phyloP scores from a whole-genome alignment of 768 basidiomycete species.

The Gelatoporia subvermispora region DNA sequence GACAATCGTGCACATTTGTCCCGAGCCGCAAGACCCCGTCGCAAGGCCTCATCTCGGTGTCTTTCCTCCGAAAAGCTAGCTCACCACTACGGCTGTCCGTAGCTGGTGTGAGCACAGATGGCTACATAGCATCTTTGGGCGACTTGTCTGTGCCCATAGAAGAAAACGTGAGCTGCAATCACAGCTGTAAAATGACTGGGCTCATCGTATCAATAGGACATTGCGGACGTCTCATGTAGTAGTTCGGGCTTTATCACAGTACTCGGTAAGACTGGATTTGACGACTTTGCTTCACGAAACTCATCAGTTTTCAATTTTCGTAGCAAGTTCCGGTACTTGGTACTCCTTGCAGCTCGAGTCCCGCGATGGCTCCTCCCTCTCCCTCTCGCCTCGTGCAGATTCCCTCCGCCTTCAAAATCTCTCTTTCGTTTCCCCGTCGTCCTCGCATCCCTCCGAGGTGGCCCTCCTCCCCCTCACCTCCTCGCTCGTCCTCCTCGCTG shows the following conservation, averaged over 20 bases:
- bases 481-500: slow-evolving; percentile 26
- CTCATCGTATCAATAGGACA: slow-evolving; percentile 11
- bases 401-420: slow-evolving; percentile 16
- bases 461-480: slow-evolving; percentile 24
- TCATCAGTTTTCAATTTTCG: neutral
- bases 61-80: slow-evolving; percentile 3
- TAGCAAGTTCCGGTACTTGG: slow-evolving; percentile 19
- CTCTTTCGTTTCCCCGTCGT: slow-evolving; percentile 14
- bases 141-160: slow-evolving; percentile 7
- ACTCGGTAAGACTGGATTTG: slow-evolving; percentile 20
- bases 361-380: slow-evolving; percentile 3
- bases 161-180: slow-evolving; percentile 7
- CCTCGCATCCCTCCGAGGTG: slow-evolving; percentile 9
- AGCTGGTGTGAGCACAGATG: slow-evolving; percentile 6
- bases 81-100: slow-evolving; percentile 3
- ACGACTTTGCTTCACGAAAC: neutral
- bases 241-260: slow-evolving; percentile 24
- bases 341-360: slow-evolving; percentile 11
- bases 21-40: slow-evolving; percentile 2
- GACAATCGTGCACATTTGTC: slow-evolving; percentile 15
- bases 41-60: slow-evolving; percentile 12
- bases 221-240: slow-evolving; percentile 27
- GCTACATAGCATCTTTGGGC: slow-evolving; percentile 5
- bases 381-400: slow-evolving; percentile 9
- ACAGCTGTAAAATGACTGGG: too few species aligned